phyloP scores from a whole-genome alignment of 2,329 filamentous ascomycete species.

The Davidsoniella australis region DNA sequence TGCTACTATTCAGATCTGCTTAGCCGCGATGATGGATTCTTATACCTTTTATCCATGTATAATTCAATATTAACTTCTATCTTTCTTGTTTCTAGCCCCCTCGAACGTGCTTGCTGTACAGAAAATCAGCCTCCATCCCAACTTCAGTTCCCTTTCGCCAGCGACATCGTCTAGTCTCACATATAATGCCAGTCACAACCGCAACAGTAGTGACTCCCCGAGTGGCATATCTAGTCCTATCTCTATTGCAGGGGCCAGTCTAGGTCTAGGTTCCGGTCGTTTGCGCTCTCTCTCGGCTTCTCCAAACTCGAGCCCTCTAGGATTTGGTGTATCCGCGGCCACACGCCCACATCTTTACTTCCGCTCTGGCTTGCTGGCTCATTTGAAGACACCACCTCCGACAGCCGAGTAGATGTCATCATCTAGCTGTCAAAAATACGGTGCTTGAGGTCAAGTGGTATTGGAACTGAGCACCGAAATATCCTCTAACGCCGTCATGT shows the following conservation, averaged over 20 bases:
- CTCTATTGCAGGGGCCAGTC: neutral
- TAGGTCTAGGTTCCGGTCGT: neutral
- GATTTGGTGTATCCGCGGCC: neutral
- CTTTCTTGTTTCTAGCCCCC: neutral
- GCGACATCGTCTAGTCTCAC: neutral
- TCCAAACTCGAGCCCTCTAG: neutral
- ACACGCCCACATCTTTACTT: slow-evolving; percentile 2
- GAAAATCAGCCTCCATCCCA: neutral
- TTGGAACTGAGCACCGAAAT: too few species aligned
- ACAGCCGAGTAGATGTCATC: too few species aligned
- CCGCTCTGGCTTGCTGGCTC: neutral
- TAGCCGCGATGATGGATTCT: too few species aligned
- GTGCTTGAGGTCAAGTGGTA: too few species aligned
- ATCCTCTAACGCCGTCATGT: too few species aligned
- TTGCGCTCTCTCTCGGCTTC: slow-evolving; percentile 4
- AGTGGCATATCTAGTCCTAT: too few species aligned
- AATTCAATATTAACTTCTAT: too few species aligned
- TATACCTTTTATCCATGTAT: too few species aligned
- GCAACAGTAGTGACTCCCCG: too few species aligned
- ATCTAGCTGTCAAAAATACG: too few species aligned
- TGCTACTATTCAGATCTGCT: neutral
- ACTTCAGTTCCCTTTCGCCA: neutral
- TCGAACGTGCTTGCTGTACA: neutral
- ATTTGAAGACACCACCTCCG: slow-evolving; percentile 1
- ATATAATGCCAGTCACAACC: too few species aligned